Percentiles rank a stretch among this genome's conserved stretches.
Conservation (phyloP, 192 early-diverging fungal genomes). For the Umbelopsis ramanniana region DNA sequence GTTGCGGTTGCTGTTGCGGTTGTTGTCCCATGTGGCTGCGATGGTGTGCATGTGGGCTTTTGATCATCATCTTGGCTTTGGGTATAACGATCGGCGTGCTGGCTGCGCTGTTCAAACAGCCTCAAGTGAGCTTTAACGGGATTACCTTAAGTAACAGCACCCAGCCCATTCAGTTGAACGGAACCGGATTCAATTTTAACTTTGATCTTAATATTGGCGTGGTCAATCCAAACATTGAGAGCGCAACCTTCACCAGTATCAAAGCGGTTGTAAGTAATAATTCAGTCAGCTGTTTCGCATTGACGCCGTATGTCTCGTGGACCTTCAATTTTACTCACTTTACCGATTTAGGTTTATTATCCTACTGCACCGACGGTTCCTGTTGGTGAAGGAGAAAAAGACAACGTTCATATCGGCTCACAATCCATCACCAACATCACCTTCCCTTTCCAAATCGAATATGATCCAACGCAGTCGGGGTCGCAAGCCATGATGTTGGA, state of each 20-base stretch:
- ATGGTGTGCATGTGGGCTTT: constrained; percentile 22
- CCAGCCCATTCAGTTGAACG: constrained; percentile 21
- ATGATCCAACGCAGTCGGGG: constrained; percentile 32
- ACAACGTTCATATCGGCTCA: constrained; percentile 42
- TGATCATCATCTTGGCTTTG: constrained; percentile 20
- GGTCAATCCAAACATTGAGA: constrained; percentile 34
- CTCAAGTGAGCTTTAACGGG: constrained; percentile 34
- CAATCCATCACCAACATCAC: constrained; percentile 40
- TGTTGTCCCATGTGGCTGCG: constrained; percentile 35
- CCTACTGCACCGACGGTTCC: constrained; percentile 40
- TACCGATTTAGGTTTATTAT: constrained; percentile 60
- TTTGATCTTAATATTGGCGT: constrained; percentile 34
- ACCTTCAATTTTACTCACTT: too few relatives aligned
- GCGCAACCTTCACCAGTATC: constrained; percentile 31
- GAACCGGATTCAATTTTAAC: constrained; percentile 26
- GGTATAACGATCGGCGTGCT: constrained; percentile 30
- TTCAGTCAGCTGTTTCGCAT: background rate
- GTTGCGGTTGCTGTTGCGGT: constrained; percentile 33
- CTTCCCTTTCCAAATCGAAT: constrained; percentile 50
- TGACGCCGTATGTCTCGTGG: too few relatives aligned
- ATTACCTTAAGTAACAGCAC: constrained; percentile 12
- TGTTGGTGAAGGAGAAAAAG: constrained; percentile 51
- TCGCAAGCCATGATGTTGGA: constrained; percentile 43
- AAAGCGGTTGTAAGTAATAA: constrained; percentile 30
- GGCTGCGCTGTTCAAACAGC: constrained; percentile 37